phyloP scores from a whole-genome alignment of 1,139 yeast genomes.

The Diutina neorugosa region DNA sequence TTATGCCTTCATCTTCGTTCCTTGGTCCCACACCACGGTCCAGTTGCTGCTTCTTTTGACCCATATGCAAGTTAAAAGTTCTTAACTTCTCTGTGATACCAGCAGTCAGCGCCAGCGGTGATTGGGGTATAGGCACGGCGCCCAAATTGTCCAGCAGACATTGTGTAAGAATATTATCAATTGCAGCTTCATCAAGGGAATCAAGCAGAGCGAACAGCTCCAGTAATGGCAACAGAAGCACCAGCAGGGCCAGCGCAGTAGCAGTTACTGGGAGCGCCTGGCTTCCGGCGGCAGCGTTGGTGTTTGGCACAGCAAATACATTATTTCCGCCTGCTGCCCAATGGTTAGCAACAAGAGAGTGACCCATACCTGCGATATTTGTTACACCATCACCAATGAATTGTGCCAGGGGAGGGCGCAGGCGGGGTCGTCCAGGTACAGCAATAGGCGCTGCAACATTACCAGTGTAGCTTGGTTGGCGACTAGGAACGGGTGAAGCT shows the following conservation, averaged over 20 bases:
- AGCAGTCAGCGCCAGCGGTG: constrained; percentile 5
- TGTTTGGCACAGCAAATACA: constrained; percentile 24
- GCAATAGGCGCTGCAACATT: constrained; percentile 13
- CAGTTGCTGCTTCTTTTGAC: not conserved
- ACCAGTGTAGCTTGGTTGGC: not conserved
- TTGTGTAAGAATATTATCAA: constrained; percentile 34
- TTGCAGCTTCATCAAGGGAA: constrained; percentile 32
- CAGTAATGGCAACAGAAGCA: constrained; percentile 45
- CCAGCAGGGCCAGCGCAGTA: constrained; percentile 19
- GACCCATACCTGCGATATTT: constrained; percentile 5
- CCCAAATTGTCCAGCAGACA: not conserved
- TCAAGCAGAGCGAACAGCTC: constrained; percentile 73
- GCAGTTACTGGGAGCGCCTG: not conserved
- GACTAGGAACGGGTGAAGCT: not conserved
- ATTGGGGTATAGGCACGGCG: constrained; percentile 4
- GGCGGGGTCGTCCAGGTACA: constrained; percentile 7
- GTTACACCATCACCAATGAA: not conserved
- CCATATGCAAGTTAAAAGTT: constrained; percentile 1
- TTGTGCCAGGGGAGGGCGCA: not conserved
- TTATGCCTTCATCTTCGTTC: constrained; percentile 5
- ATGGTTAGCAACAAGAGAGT: not conserved
- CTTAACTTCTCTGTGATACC: constrained; percentile 5
- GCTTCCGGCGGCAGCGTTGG: constrained; percentile 13
- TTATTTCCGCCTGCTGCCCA: constrained; percentile 6
- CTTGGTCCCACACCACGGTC: constrained; percentile 1